These are phyloP conservation scores for Pseudozyma flocculosa DNA, from an alignment of 1,284 basidiomycete genomes.

Conservation along the genomic window DNA sequence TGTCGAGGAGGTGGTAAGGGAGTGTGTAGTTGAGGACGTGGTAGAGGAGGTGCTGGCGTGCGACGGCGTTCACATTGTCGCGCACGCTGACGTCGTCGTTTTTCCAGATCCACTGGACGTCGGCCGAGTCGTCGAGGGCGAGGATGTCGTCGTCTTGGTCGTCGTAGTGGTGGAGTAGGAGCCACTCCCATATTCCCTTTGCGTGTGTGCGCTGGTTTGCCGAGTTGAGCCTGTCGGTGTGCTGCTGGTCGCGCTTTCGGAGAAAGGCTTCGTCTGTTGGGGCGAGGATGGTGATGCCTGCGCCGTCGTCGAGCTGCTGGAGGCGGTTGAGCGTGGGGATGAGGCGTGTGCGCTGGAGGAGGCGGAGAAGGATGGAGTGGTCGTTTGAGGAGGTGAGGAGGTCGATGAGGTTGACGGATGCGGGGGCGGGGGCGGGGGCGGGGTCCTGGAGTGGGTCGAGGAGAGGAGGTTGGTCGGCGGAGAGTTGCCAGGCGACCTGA, in stretches of 20 bases:
- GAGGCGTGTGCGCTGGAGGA: constrained; percentile 82
- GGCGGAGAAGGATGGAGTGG: constrained; percentile 74
- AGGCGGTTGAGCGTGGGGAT: constrained; percentile 88
- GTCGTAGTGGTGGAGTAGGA: constrained; percentile 7
- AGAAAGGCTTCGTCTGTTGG: constrained; percentile 71
- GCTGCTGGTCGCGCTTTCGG: constrained; percentile 23
- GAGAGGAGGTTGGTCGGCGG: too few species aligned
- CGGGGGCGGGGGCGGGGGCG: not conserved
- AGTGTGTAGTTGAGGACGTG: constrained; percentile 87
- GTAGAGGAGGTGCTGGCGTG: constrained; percentile 90
- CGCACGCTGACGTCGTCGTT: constrained; percentile 10
- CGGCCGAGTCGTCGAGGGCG: not conserved
- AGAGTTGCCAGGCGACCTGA: too few species aligned
- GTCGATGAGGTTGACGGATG: constrained; percentile 70
- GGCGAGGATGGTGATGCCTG: constrained; percentile 83
- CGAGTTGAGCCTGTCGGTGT: not conserved
- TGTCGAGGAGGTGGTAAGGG: constrained; percentile 34
- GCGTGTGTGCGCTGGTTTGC: not conserved
- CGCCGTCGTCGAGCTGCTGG: constrained; percentile 55
- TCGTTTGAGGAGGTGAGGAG: constrained; percentile 73
- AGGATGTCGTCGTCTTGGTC: not conserved
- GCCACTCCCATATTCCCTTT: constrained; percentile 18
- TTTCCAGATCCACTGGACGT: constrained; percentile 13
- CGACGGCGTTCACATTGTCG: constrained; percentile 74
- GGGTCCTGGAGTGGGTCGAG: too few species aligned